A percentile compares a stretch with the other conserved stretches of the same genome.
phyloP scores from a whole-genome alignment of 108 stramenopile species.

The Cyclotella choctawhatcheeana region DNA sequence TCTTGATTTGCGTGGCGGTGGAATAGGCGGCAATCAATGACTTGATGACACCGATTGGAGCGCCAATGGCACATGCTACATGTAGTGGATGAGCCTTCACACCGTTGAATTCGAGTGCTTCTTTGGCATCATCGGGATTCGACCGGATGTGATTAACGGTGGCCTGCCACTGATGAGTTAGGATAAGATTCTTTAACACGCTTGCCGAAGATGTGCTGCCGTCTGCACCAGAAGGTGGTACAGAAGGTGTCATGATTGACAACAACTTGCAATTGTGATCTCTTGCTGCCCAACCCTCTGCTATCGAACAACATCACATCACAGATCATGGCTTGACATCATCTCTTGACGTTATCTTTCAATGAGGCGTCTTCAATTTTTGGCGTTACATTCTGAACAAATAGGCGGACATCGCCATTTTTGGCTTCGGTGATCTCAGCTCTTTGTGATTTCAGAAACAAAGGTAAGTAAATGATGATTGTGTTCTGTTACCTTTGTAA shows the following conservation, averaged over 20 bases:
- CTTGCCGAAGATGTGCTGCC: too few species aligned
- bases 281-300: too few species aligned
- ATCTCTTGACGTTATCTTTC: too few species aligned
- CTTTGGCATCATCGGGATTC: slow-evolving; percentile 18
- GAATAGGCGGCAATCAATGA: background rate
- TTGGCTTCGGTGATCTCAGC: background rate
- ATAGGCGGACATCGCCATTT: background rate
- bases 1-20: background rate
- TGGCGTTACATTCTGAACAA: background rate
- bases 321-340: background rate
- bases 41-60: background rate
- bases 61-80: background rate
- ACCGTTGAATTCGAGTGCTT: background rate
- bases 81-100: slow-evolving; percentile 11
- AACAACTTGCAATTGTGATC: too few species aligned
- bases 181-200: background rate
- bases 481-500: too few species aligned
- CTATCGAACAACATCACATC: too few species aligned
- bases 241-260: too few species aligned
- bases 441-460: too few species aligned
- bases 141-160: slow-evolving; percentile 16
- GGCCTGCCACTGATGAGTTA: slow-evolving; percentile 13
- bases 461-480: too few species aligned
- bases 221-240: background rate
- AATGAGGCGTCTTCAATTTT: background rate